phyloP scores from a whole-genome alignment of 2,329 filamentous ascomycete species.

The Clonostachys rosea region DNA sequence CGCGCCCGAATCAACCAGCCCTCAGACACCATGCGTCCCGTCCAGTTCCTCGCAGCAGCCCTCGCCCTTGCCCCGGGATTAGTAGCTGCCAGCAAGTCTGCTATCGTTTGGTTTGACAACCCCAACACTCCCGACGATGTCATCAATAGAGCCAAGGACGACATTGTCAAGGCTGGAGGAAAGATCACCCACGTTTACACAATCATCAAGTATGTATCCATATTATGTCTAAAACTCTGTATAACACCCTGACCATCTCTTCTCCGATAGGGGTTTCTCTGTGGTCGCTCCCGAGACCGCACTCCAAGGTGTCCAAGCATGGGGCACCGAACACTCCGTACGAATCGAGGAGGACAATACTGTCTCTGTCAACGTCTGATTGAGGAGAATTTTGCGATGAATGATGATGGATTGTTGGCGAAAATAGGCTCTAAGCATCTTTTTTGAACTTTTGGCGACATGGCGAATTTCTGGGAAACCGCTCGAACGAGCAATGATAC shows the following conservation, averaged over 20 bases:
- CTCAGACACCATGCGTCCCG: conserved; percentile 49
- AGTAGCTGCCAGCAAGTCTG: conserved; percentile 63
- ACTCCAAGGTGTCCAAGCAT: conserved; percentile 61
- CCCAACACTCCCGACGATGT: conserved; percentile 60
- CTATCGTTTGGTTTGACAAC: conserved; percentile 75
- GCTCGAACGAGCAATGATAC: not conserved
- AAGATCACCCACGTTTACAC: conserved; percentile 75
- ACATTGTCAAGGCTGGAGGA: conserved; percentile 66
- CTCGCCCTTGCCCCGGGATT: conserved; percentile 54
- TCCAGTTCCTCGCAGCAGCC: conserved; percentile 45
- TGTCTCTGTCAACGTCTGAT: conserved; percentile 38
- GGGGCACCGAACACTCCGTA: conserved; percentile 43
- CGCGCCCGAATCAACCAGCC: too few relatives aligned
- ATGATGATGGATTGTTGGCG: not conserved
- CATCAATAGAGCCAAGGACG: conserved; percentile 66
- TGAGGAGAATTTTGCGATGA: not conserved
- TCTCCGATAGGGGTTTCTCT: conserved; percentile 63
- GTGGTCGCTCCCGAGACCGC: conserved; percentile 67
- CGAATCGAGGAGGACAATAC: conserved; percentile 73
- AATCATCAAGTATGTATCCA: conserved; percentile 55
- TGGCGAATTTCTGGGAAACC: too few relatives aligned
- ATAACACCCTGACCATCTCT: not conserved
- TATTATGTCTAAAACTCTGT: not conserved
- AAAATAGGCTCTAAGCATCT: not conserved
- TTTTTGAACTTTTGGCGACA: too few relatives aligned